Evolutionary conservation across 1,284 basidiomycete genomes (phyloP).

Genomic region (Ceratobasidium theobromae): DNA sequence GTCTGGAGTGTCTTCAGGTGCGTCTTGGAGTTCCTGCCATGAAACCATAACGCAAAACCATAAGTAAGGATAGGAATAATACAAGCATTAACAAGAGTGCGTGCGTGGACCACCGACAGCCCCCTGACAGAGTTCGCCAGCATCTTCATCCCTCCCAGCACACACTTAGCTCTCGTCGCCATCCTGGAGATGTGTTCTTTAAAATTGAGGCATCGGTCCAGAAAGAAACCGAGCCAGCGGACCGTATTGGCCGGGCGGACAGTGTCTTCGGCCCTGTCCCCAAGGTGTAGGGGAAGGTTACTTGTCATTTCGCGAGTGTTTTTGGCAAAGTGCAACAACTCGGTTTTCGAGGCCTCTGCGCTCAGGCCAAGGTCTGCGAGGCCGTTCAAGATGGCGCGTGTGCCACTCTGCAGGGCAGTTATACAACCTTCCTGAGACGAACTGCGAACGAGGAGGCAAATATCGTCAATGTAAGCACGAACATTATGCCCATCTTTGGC

Average conservation of each 20-base stretch:
- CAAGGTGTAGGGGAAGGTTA: neutral
- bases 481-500: neutral
- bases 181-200: neutral
- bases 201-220: conserved; percentile 26
- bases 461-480: conserved; percentile 4
- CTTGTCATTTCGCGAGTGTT: neutral
- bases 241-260: neutral
- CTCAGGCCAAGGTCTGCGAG: neutral
- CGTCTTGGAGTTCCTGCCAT: neutral
- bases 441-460: neutral
- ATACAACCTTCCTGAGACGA: neutral
- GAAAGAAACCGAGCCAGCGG: conserved; percentile 27
- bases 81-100: neutral
- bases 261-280: neutral
- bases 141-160: conserved; percentile 19
- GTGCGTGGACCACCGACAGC: neutral
- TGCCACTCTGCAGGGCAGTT: neutral
- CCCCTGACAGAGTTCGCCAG: neutral
- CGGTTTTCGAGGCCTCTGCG: neutral
- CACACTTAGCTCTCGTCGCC: neutral
- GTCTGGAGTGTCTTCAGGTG: neutral
- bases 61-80: neutral
- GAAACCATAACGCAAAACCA: neutral
- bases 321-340: neutral
- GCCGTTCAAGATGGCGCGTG: too few relatives aligned